Percentiles rank a stretch among this genome's conserved stretches.
Evolutionary conservation across 176 grass and related monocot species (phyloP).

Genomic region (sorghum (Sorghum bicolor)): Sorghum_bicolor_NCBIv3 NC_012875.2:47829001-47829500

Average conservation of each 20-base stretch:
- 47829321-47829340: too few species aligned
- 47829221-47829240: neutral
- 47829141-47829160: neutral
- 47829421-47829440: too few species aligned
- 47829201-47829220: neutral
- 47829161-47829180: neutral
- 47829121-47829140: neutral
- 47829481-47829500: too few species aligned
- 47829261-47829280: neutral
- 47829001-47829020: neutral
- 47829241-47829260: neutral
- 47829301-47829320: neutral
- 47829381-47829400: too few species aligned
- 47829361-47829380: too few species aligned
- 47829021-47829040: neutral
- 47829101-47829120: neutral
- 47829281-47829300: neutral
- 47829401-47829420: too few species aligned
- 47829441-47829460: too few species aligned
- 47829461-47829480: too few species aligned
- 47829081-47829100: neutral
- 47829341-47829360: too few species aligned
- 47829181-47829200: neutral
- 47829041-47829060: neutral
- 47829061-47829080: neutral